Evolutionary conservation across 2,329 filamentous ascomycete genomes (phyloP), one percentile per base, ranked within the genome.

Genomic region (Colletotrichum costaricense): DNA sequence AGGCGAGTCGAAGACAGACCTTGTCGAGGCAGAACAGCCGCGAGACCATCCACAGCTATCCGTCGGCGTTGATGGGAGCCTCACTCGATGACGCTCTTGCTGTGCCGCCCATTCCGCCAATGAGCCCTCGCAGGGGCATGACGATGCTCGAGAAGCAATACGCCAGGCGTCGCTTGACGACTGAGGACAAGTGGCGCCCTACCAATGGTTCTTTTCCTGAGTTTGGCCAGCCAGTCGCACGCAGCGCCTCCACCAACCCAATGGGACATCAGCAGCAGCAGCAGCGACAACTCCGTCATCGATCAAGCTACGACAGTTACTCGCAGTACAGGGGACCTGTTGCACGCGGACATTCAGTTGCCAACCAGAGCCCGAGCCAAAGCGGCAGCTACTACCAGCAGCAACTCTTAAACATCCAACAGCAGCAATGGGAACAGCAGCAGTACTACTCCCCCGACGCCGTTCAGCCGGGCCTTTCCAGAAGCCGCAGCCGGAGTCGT

Each of bases 391-490:
- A 76, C 35, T 75, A 75, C 35, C 69, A 73, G 26, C 67, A 75
- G 12, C 74, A 73, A 28, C 63, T 75, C 4, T 11, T 67, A 16
- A 56, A 59, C 5, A 38, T 75, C 8, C 68, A 75, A 28, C 76
- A 77, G 30, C 79, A 77, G 12, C 77, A 67, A 66, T 76, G 76
- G 74, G 78, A 80, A 42, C 80, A 82, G 66, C 76, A 80, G 33
- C 76, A 77, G 28, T 78, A 77, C 6, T 49, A 62, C 33, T 33
- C 66, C 16, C 46, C 67, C 12, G 62, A 74, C 42, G 82, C 54
- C 82, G 82, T 4, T 72, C 52, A 86, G 84, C 74, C 76, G 80
- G 54, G 82, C 81, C 46, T 72, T 2, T 35, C 46, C 14, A 65
- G 70, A 26, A 70, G 62, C 22, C 69, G 63, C 19, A 67, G 54